These are phyloP conservation scores for Gossypium aridum DNA, from an alignment of 441 rosid species.

Conservation along the genomic window DNA sequence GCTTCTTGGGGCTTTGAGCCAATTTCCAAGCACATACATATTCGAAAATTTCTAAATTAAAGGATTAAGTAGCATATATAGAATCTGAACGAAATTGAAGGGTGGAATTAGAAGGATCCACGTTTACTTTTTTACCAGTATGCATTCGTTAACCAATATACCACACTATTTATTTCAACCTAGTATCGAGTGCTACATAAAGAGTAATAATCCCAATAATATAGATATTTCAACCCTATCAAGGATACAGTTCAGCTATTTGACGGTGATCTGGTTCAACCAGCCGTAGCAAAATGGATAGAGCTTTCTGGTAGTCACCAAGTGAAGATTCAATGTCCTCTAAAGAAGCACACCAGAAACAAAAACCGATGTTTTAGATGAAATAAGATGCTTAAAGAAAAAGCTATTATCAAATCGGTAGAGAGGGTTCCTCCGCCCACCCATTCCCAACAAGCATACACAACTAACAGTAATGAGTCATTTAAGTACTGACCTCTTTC, in stretches of 20 bases:
- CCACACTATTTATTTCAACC: not conserved
- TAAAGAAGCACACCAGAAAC: conserved; percentile 21
- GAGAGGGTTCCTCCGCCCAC: not conserved
- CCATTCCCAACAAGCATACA: not conserved
- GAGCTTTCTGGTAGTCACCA: conserved; percentile 70
- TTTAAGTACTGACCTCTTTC: conserved; percentile 68
- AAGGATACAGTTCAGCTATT: conserved; percentile 91
- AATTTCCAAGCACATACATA: conserved; percentile 78
- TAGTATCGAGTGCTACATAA: not conserved
- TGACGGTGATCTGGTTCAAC: conserved; percentile 87
- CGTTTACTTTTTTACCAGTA: not conserved
- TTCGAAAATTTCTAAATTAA: conserved; percentile 65
- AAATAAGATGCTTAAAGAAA: conserved; percentile 1
- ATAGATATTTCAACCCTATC: not conserved
- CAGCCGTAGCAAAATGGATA: conserved; percentile 56
- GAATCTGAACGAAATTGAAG: not conserved
- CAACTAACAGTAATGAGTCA: not conserved
- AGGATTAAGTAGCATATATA: conserved; percentile 33
- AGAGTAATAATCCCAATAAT: not conserved
- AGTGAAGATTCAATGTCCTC: conserved; percentile 95
- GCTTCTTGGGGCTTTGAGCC: conserved; percentile 78
- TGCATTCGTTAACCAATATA: not conserved
- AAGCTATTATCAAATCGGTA: not conserved
- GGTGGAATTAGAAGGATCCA: not conserved
- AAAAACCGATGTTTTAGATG: not conserved